Conservation (phyloP, 371 early-diverging fungal genomes). For the Vittaforma corneae region DNA sequence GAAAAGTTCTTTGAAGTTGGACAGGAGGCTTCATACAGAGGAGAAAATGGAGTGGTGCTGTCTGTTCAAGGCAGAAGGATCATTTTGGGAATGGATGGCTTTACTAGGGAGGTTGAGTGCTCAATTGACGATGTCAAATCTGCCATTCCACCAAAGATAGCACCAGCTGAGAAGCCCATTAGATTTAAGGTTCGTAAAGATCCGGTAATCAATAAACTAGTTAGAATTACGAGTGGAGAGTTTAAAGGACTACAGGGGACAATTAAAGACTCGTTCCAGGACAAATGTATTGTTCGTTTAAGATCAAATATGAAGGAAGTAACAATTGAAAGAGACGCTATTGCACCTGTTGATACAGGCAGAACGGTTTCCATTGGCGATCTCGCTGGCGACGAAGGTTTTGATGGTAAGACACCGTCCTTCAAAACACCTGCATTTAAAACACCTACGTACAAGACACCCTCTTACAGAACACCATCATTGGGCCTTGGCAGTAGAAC, state of each 20-base stretch:
- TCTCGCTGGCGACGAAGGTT: constrained; percentile 25
- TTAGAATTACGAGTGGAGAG: constrained; percentile 73
- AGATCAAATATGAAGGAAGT: constrained; percentile 73
- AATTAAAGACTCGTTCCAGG: constrained; percentile 72
- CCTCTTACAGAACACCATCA: constrained; percentile 20
- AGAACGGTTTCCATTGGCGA: neutral
- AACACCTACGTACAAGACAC: constrained; percentile 23
- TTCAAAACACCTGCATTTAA: constrained; percentile 26
- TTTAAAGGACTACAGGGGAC: constrained; percentile 91
- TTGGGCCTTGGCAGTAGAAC: constrained; percentile 15
- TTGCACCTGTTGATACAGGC: neutral
- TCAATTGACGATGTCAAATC: constrained; percentile 58
- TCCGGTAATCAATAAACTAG: constrained; percentile 71
- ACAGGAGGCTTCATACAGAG: constrained; percentile 60
- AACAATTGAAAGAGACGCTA: constrained; percentile 57
- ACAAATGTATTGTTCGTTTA: constrained; percentile 74
- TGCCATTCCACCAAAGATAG: constrained; percentile 64
- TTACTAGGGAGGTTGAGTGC: constrained; percentile 52
- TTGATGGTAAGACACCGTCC: constrained; percentile 36
- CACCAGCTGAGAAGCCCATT: constrained; percentile 63
- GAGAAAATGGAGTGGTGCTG: constrained; percentile 66
- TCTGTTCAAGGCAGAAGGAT: constrained; percentile 65
- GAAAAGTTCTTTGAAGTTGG: constrained; percentile 73
- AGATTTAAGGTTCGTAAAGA: constrained; percentile 59
- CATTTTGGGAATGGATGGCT: constrained; percentile 32